Base-by-base conservation (phyloP, 1,139 yeast genomes). In the Lodderomyces theae region DNA sequence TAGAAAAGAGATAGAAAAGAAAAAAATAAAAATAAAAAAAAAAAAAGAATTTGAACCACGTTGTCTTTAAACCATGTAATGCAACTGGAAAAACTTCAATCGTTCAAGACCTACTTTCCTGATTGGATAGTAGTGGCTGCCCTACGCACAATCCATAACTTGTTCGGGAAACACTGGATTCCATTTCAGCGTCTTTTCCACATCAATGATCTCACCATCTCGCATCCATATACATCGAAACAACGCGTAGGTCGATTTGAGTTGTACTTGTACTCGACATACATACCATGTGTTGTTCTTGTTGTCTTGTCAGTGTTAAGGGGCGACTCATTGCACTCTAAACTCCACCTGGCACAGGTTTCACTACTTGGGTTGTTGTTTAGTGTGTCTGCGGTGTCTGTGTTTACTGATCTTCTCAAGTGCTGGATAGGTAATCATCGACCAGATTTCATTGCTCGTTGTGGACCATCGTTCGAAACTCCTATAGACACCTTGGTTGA, bases 371-470 rank as follows among this genome's bases (percentile, higher is more conserved):
- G 64, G 3, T 49, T 63, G 31, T 44, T 50, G 15, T 46, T 60
- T 12, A 50, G 64, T 5, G 49, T 62, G 15, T 38, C 53, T 17
- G 38, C 48, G 16, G 42, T 46, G 22, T 50, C 54, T 2, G 54
- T 56, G 6, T 34, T 59, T 13, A 71, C 75, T 11, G 76, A 70
- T 48, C 54, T 69, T 16, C 53, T 71, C 38, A 71, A 71, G 47
- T 63, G 65, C 37, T 70, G 76, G 75, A 65, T 71, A 30, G 69
- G 70, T 12, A 57, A 73, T 41, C 74, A 74, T 2, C 52, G 77
- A 32, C 77, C 77, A 1, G 77, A 71, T 47, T 71, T 71, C 44
- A 51, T 71, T 24, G 66, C 60, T 13, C 52, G 77, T 35, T 71
- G 77, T 54, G 69, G 69, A 1, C 65, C 74, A 4, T 42, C 41